Conservation (phyloP, 1,139 yeast genomes). For the Suhomyces panamericanus region DNA sequence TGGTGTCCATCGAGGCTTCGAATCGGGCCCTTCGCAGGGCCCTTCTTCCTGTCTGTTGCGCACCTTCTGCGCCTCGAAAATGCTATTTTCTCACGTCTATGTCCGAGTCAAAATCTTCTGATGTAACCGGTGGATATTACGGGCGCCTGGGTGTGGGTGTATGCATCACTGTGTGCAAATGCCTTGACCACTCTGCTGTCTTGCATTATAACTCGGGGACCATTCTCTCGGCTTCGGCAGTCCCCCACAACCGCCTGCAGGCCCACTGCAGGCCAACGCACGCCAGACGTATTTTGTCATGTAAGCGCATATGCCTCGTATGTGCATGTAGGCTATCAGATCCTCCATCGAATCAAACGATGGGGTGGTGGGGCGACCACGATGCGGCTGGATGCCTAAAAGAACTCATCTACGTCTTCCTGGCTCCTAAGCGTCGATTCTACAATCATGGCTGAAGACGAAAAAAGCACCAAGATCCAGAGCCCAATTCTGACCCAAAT, state of each 20-base stretch:
- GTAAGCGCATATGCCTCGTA: conserved; percentile 1
- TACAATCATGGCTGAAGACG: not conserved
- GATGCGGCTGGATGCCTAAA: conserved; percentile 1
- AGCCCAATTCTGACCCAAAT: not conserved
- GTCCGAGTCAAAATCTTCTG: not conserved
- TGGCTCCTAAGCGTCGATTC: not conserved
- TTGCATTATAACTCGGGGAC: no score
- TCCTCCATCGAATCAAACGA: not conserved
- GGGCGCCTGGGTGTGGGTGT: not conserved
- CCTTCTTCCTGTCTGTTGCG: no score
- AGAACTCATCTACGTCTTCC: not conserved
- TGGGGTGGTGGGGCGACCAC: not conserved
- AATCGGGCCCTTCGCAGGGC: no score
- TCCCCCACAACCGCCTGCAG: not conserved
- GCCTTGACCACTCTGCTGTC: not conserved
- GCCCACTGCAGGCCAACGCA: not conserved
- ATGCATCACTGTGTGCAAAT: not conserved
- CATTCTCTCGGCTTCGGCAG: not conserved
- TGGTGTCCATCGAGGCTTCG: no score
- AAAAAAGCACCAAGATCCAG: not conserved
- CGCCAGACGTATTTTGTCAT: not conserved
- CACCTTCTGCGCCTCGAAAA: no score
- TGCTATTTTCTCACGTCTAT: not conserved
- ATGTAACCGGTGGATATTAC: not conserved
- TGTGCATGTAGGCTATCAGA: conserved; percentile 3